These are phyloP conservation scores for Neurospora sp. DNA, from an alignment of 495 filamentous ascomycete genomes.

Conservation along the genomic window DNA sequence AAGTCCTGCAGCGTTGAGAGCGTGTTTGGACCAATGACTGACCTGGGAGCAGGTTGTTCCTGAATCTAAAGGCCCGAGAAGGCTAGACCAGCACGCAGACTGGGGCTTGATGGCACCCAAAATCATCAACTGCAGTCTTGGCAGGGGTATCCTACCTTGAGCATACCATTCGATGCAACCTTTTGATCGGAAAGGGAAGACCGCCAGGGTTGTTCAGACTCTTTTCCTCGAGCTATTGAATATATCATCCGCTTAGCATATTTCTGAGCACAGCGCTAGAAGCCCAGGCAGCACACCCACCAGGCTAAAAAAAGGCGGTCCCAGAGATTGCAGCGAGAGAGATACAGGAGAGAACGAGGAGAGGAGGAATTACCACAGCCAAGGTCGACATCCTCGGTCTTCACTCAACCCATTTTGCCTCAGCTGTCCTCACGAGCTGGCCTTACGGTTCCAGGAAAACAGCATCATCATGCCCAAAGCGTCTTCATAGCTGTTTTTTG, in stretches of 20 bases:
- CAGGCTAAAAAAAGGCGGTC: not conserved
- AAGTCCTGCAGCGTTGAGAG: not conserved
- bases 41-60: not conserved
- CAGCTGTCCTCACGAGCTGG: not conserved
- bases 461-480: not conserved
- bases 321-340: not conserved
- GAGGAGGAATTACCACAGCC: not conserved
- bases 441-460: not conserved
- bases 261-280: not conserved
- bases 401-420: not conserved
- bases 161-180: not conserved
- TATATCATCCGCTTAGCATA: not conserved
- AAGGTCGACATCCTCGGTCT: not conserved
- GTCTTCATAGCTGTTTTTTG: not conserved
- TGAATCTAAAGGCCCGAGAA: not conserved
- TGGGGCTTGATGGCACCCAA: not conserved
- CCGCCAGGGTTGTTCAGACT: not conserved
- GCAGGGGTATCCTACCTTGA: not conserved
- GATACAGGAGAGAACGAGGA: not conserved
- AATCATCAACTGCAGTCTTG: not conserved
- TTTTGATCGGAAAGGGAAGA: not conserved
- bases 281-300: not conserved
- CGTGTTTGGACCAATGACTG: not conserved
- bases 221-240: not conserved
- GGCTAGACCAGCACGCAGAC: not conserved